Evolutionary conservation across 2,329 filamentous ascomycete species (phyloP).

Genomic region (Daldinia eschscholtzii): DNA sequence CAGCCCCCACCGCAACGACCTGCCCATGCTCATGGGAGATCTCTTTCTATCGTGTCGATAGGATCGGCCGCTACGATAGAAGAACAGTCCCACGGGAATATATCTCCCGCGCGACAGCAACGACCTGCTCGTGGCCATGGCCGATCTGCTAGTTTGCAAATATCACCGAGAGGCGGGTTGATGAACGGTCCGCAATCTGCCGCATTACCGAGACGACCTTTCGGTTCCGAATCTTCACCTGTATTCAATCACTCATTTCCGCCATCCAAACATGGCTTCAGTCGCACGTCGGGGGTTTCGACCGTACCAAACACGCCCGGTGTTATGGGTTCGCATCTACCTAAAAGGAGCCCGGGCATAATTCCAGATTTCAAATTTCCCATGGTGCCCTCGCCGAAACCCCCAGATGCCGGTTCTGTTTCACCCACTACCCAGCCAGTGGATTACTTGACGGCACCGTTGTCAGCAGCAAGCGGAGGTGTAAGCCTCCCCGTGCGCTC

Average conservation of each 20-base stretch:
- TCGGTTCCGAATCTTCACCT: constrained; percentile 62
- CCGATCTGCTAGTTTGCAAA: constrained; percentile 85
- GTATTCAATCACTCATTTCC: constrained; percentile 67
- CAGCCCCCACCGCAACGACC: constrained; percentile 49
- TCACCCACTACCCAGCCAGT: constrained; percentile 51
- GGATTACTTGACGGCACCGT: constrained; percentile 59
- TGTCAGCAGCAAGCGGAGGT: constrained; percentile 52
- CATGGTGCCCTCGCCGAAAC: constrained; percentile 58
- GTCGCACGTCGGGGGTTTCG: constrained; percentile 57
- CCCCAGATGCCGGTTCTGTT: constrained; percentile 49
- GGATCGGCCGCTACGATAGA: constrained; percentile 66
- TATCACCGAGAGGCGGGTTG: constrained; percentile 65
- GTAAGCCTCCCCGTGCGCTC: constrained; percentile 56
- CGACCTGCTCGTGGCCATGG: constrained; percentile 75
- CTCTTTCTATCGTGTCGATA: constrained; percentile 85
- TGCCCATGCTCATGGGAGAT: constrained; percentile 77
- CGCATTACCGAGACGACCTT: constrained; percentile 58
- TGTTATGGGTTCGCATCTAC: constrained; percentile 55
- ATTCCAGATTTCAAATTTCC: constrained; percentile 71
- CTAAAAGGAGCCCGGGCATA: constrained; percentile 57
- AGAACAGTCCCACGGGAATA: constrained; percentile 60
- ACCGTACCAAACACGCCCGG: constrained; percentile 63
- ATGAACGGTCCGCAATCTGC: constrained; percentile 61
- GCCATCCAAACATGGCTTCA: constrained; percentile 59
- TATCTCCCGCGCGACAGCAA: constrained; percentile 58